Conservation (phyloP, 2,329 filamentous ascomycete species). For the Westerdykella aurantiaca region DNA sequence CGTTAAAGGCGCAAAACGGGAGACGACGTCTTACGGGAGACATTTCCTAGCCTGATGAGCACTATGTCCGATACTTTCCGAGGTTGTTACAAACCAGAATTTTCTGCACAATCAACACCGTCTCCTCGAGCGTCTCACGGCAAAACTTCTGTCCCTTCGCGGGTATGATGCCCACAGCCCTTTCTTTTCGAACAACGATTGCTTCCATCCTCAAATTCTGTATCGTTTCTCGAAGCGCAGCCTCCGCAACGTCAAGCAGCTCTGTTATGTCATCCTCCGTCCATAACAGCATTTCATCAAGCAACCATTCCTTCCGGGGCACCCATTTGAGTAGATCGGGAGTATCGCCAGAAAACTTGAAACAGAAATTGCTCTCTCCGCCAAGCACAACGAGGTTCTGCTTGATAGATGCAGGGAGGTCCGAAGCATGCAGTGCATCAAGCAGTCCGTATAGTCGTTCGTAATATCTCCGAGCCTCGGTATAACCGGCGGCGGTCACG, state of each 20-base stretch:
- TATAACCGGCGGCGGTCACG: conserved; percentile 94
- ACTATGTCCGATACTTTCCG: background rate
- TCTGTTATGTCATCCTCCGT: conserved; percentile 67
- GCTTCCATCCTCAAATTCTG: conserved; percentile 74
- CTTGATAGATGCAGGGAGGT: conserved; percentile 61
- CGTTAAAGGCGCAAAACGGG: conserved; percentile 97
- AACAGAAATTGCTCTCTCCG: conserved; percentile 93
- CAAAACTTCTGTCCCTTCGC: conserved; percentile 62
- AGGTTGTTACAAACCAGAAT: conserved; percentile 51
- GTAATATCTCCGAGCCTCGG: conserved; percentile 79
- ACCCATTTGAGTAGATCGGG: conserved; percentile 64
- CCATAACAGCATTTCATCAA: conserved; percentile 73
- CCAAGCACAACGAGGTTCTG: conserved; percentile 86
- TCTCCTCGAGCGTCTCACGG: conserved; percentile 89
- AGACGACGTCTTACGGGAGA: conserved; percentile 62
- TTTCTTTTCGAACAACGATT: conserved; percentile 76
- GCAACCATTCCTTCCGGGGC: conserved; percentile 61
- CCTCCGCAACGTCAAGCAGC: conserved; percentile 85
- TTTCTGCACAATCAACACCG: conserved; percentile 88
- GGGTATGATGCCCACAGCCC: conserved; percentile 52
- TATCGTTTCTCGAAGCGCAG: conserved; percentile 75
- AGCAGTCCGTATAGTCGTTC: conserved; percentile 80
- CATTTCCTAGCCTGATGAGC: conserved; percentile 52
- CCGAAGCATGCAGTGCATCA: conserved; percentile 63
- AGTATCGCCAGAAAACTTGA: conserved; percentile 63